A percentile compares a stretch with the other conserved stretches of the same genome.
Evolutionary conservation across 257 asterid species (phyloP).

Genomic region (Phtheirospermum japonicum): DNA sequence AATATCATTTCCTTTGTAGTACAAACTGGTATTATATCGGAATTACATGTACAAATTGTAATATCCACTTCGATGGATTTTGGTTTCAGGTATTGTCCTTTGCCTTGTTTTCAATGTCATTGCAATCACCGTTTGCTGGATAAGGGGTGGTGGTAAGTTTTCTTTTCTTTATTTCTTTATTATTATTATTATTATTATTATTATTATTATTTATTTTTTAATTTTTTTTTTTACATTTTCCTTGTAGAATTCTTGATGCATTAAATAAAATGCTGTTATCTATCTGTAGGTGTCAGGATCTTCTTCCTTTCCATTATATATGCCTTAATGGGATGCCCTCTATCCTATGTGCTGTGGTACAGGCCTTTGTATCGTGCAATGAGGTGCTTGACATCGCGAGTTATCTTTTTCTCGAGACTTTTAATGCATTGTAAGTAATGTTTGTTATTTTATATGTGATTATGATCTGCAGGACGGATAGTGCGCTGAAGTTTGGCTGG

Average conservation of each 20-base stretch:
- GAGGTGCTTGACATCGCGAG: slow-evolving; percentile 52
- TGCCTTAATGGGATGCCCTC: slow-evolving; percentile 79
- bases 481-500: slow-evolving; percentile 94
- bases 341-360: slow-evolving; percentile 92
- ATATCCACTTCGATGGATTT: slow-evolving; percentile 16
- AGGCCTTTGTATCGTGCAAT: slow-evolving; percentile 90
- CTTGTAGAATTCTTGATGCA: slow-evolving; percentile 2
- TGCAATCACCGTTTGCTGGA: slow-evolving; percentile 87
- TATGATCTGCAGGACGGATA: slow-evolving; percentile 72
- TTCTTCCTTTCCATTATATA: slow-evolving; percentile 87
- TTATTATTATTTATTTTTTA: too few relatives aligned
- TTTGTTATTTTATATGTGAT: slow-evolving; percentile 16
- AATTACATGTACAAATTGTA: slow-evolving; percentile 3
- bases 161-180: too few relatives aligned
- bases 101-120: slow-evolving; percentile 85
- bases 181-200: too few relatives aligned
- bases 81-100: slow-evolving; percentile 72
- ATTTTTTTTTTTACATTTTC: slow-evolving; percentile 6
- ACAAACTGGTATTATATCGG: neutral
- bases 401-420: slow-evolving; percentile 10
- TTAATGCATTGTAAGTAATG: slow-evolving; percentile 7
- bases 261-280: slow-evolving; percentile 24
- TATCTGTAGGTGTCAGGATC: slow-evolving; percentile 72
- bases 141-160: slow-evolving; percentile 82
- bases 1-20: slow-evolving; percentile 1